phyloP scores from a whole-genome alignment of 179 eudicot genomes.

The Dionaea muscipula region DNA sequence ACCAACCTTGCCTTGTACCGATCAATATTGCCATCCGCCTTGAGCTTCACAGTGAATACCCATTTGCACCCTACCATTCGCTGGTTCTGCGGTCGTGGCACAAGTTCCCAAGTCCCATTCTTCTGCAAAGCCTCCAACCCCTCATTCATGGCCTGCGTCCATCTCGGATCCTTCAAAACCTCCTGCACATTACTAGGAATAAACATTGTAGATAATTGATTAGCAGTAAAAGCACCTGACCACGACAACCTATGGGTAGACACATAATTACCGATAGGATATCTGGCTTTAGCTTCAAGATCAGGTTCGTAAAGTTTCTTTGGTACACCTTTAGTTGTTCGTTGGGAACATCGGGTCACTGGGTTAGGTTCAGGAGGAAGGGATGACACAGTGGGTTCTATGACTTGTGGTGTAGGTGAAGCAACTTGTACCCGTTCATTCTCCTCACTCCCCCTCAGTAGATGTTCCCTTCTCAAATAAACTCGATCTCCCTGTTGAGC shows the following conservation, averaged over 20 bases:
- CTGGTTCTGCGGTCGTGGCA: background rate
- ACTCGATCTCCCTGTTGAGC: too few species aligned
- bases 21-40: background rate
- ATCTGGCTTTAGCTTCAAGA: background rate
- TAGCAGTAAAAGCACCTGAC: background rate
- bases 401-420: too few species aligned
- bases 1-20: background rate
- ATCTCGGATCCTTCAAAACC: background rate
- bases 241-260: conserved; percentile 5
- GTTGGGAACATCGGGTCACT: conserved; percentile 1
- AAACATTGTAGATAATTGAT: background rate
- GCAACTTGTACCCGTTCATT: background rate
- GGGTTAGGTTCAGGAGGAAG: too few species aligned
- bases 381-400: too few species aligned
- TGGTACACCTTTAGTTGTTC: conserved; percentile 6
- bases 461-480: too few species aligned
- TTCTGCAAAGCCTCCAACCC: background rate
- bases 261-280: background rate
- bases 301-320: conserved; percentile 7
- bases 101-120: background rate
- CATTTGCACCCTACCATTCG: background rate
- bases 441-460: too few species aligned
- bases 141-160: background rate
- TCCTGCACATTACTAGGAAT: background rate
- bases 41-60: background rate